Evolutionary conservation across 1,284 basidiomycete genomes (phyloP).

Genomic region (Tylopilus sp.): DNA sequence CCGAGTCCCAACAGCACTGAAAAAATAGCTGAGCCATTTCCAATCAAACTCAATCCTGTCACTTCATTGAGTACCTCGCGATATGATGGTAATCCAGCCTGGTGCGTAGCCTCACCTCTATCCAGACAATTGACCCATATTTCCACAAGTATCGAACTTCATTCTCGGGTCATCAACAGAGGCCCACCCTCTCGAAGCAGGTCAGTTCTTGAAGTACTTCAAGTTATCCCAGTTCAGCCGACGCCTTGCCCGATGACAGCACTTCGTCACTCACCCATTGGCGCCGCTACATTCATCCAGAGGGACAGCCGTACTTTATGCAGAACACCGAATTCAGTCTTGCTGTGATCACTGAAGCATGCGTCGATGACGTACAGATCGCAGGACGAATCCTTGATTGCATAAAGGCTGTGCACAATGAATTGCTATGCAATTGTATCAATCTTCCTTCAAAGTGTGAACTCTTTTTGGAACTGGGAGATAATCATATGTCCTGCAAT

Average conservation of each 20-base stretch:
- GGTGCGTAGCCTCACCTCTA: slow-evolving; percentile 3
- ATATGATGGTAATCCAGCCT: slow-evolving; percentile 14
- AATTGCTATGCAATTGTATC: slow-evolving; percentile 43
- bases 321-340: slow-evolving; percentile 36
- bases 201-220: slow-evolving; percentile 6
- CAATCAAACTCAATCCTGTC: slow-evolving; percentile 24
- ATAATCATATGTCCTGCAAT: slow-evolving; percentile 49
- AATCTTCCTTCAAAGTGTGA: slow-evolving; percentile 51
- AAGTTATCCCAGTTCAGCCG: not conserved
- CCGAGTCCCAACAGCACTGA: no score
- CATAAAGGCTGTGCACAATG: slow-evolving; percentile 42
- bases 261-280: slow-evolving; percentile 37
- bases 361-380: slow-evolving; percentile 49
- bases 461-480: slow-evolving; percentile 61
- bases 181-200: slow-evolving; percentile 22
- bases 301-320: slow-evolving; percentile 63
- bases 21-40: no score
- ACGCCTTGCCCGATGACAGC: slow-evolving; percentile 12
- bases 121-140: not conserved
- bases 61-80: slow-evolving; percentile 29
- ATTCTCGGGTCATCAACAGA: slow-evolving; percentile 11
- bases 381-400: slow-evolving; percentile 48
- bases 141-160: slow-evolving; percentile 22
- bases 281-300: slow-evolving; percentile 59
- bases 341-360: slow-evolving; percentile 59